These are phyloP conservation scores for Torulaspora globosa DNA, from an alignment of 1,139 yeast genomes.

Conservation along the genomic window DNA sequence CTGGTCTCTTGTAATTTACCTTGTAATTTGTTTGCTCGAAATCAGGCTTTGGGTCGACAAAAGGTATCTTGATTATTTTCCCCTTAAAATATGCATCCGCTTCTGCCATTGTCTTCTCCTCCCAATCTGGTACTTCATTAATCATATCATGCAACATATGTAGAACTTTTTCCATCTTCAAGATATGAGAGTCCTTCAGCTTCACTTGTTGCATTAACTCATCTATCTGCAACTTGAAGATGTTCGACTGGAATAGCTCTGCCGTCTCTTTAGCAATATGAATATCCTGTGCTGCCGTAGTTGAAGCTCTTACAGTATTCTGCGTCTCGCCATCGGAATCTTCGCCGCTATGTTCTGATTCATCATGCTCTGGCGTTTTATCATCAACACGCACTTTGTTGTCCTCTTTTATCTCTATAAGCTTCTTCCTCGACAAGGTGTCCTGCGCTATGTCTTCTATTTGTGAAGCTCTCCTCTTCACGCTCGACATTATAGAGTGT, in stretches of 20 bases:
- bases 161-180: conserved; percentile 68
- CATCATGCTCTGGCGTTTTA: conserved; percentile 18
- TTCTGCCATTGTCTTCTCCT: conserved; percentile 49
- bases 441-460: conserved; percentile 11
- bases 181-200: conserved; percentile 63
- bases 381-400: neutral
- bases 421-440: conserved; percentile 5
- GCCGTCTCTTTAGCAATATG: conserved; percentile 92
- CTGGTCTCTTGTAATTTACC: conserved; percentile 68
- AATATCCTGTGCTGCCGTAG: conserved; percentile 71
- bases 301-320: conserved; percentile 6
- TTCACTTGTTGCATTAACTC: conserved; percentile 77
- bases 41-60: conserved; percentile 83
- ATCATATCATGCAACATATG: conserved; percentile 72
- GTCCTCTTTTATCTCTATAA: conserved; percentile 11
- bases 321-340: conserved; percentile 12
- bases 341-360: conserved; percentile 11
- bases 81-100: conserved; percentile 49
- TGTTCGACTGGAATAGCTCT: conserved; percentile 87
- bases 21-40: conserved; percentile 56
- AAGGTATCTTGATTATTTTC: conserved; percentile 64
- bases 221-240: conserved; percentile 90
- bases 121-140: conserved; percentile 55
- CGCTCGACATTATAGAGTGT: conserved; percentile 18
- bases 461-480: conserved; percentile 26